These are phyloP conservation scores for Massarina eburnea DNA, from an alignment of 2,329 filamentous ascomycete genomes.

Conservation along the genomic window DNA sequence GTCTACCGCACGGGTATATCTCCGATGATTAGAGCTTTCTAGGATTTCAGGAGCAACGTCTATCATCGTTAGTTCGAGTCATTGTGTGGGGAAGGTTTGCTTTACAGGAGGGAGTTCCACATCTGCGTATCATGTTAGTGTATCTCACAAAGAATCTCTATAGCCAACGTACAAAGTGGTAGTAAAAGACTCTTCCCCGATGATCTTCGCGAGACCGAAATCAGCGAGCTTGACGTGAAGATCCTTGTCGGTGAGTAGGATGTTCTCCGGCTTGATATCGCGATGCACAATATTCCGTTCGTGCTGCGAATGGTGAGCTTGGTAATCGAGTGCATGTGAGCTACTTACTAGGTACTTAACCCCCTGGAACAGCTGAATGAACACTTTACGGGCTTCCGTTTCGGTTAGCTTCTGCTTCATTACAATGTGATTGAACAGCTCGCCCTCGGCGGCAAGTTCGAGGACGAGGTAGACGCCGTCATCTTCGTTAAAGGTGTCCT, in stretches of 20 bases:
- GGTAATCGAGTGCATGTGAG: neutral
- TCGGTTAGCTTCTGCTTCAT: constrained; percentile 87
- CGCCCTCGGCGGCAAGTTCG: constrained; percentile 87
- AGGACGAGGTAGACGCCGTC: constrained; percentile 90
- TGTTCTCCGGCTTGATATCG: constrained; percentile 98
- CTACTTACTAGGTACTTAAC: constrained; percentile 85
- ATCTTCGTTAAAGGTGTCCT: constrained; percentile 90
- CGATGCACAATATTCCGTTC: constrained; percentile 96
- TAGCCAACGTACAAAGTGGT: constrained; percentile 68
- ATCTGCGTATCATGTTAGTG: constrained; percentile 45
- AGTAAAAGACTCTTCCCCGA: constrained; percentile 97
- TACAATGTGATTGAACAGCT: constrained; percentile 94
- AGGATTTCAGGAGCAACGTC: constrained; percentile 95
- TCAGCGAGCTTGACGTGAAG: constrained; percentile 90
- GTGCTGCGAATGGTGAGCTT: constrained; percentile 63
- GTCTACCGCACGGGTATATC: constrained; percentile 93
- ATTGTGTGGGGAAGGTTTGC: constrained; percentile 23
- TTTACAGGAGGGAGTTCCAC: constrained; percentile 89
- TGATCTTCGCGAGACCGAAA: constrained; percentile 96
- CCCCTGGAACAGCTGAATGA: constrained; percentile 87
- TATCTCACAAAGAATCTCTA: neutral
- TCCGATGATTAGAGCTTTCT: constrained; percentile 75
- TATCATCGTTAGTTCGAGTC: constrained; percentile 30
- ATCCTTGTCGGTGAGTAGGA: constrained; percentile 81
- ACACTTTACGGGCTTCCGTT: constrained; percentile 80